Evolutionary conservation across 257 asterid species (phyloP), one percentile per base, ranked within the genome.

Genomic region (Solanum bulbocastanum): DNA sequence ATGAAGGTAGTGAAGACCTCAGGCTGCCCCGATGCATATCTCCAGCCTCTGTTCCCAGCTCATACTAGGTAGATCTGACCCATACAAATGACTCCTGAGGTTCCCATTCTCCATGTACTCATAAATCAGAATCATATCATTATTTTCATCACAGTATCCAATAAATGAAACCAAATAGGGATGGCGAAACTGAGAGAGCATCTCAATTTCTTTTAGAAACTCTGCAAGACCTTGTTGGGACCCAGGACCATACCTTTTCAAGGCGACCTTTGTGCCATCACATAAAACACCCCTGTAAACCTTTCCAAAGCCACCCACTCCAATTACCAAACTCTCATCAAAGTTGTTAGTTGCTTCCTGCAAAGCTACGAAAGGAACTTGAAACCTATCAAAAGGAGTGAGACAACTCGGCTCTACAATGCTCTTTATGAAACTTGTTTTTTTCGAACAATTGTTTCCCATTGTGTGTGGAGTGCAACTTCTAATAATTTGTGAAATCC

Each of bases 241-340:
- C 4, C 0, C 2, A 72, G 8, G n/a, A 4, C 9, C 42, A 68
- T 14, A 13, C 72, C 88, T 74, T 46, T 84, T 84, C 44, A 74
- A 0, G 33, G 86, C 90, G 9, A 88, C 89, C 46, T 37, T 88
- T 35, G 88, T 33, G 42, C 90, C 89, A 71, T 86, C 87, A 18
- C 23, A 16, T 23, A 89, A 86, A 18, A 81, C 40, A 37, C 85
- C 89, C 40, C 79, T 86, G 33, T 81, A 86, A 15, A 86, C 89
- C 72, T 30, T 89, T 7, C 86, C 90, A 86, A 40, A 89, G 8
- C 90, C 87, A 11, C 90, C 90, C 71, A 1, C 40, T 8, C 90
- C 89, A 25, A 86, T 86, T 1, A 33, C 14, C 3, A 20, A 18
- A 8, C 3, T 72, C 8, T 33, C 79, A 72, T 72, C 79, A 33